Evolutionary conservation across 768 basidiomycete genomes (phyloP), one percentile per base, ranked within the genome.

Genomic region (Mycena albidolilacea): DNA sequence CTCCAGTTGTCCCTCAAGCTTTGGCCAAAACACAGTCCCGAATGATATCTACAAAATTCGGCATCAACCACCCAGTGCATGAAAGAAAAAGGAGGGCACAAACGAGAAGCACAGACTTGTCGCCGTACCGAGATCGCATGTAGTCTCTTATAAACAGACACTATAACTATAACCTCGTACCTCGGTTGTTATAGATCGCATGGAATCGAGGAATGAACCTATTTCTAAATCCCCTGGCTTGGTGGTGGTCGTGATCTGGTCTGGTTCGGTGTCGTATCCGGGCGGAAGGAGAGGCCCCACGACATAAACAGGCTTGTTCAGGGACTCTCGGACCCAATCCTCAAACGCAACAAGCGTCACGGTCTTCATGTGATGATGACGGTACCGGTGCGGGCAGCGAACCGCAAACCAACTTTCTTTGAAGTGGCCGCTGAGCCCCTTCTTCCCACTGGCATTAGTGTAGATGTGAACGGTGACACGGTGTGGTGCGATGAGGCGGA

Each of bases 201-300:
- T 67, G 7, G 54, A 15, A 19, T 61, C 71, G 3, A 72, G 60
- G 44, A 72, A 72, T 1, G 39, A n/a, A 5, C 37, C 8, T 0
- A 57, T 48, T 44, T 62, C 65, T 1, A n/a, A 15, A 23, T 41
- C 64, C n/a, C 37, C 17, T 2, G 41, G 30, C 21, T 12, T 9
- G 8, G 9, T 5, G 0, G 41, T 5, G 5, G 41, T n/a, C 7
- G 17, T 7, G 23, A 41, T 39, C 7, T 10, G 23, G 17, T 37
- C 23, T 7, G 9, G 14, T 23, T 41, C 44, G n/a, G 15, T 38
- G 17, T 65, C 59, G 21, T 61, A 67, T 9, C 39, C 50, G 14
- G 64, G 59, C 3, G 57, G 64, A 11, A 71, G 64, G 19, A 71
- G 62, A 9, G 70, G 70, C 7, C 70, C 64, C 1, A 71, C 64